Evolutionary conservation across 129 eudicot species (phyloP).

Genomic region (Logfia minima): DNA sequence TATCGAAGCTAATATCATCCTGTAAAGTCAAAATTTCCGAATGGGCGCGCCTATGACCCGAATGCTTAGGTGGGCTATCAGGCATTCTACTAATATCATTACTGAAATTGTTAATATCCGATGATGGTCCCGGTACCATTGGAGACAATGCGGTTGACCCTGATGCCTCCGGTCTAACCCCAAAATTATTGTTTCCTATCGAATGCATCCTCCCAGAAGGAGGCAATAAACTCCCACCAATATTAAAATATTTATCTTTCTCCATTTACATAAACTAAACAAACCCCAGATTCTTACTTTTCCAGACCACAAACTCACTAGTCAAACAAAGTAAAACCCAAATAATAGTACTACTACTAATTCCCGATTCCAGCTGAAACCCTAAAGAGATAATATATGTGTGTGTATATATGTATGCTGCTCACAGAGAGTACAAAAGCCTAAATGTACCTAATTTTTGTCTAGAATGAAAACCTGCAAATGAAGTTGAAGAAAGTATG

Average conservation of each 20-base stretch:
- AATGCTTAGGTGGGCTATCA: conserved; percentile 77
- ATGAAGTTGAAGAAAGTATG: background rate
- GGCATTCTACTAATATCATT: conserved; percentile 86
- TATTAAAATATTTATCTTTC: conserved; percentile 52
- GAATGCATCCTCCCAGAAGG: conserved; percentile 53
- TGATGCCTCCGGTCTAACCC: conserved; percentile 48
- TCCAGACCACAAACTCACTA: background rate
- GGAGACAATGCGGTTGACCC: conserved; percentile 57
- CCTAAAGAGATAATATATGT: background rate
- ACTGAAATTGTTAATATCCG: conserved; percentile 45
- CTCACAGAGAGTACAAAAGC: background rate
- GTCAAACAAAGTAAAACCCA: background rate
- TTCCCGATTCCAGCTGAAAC: background rate
- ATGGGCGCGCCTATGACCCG: conserved; percentile 88
- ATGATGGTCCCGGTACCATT: conserved; percentile 32
- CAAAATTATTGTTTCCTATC: conserved; percentile 32
- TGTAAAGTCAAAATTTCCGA: conserved; percentile 84
- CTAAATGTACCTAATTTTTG: conserved; percentile 30
- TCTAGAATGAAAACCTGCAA: conserved; percentile 38
- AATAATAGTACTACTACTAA: background rate
- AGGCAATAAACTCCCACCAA: conserved; percentile 56
- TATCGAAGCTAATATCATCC: conserved; percentile 83
- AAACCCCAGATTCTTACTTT: background rate
- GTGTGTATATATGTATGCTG: background rate
- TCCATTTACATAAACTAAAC: conserved; percentile 39